Conservation (phyloP, 768 basidiomycete genomes). For the Podaxis rugospora region DNA sequence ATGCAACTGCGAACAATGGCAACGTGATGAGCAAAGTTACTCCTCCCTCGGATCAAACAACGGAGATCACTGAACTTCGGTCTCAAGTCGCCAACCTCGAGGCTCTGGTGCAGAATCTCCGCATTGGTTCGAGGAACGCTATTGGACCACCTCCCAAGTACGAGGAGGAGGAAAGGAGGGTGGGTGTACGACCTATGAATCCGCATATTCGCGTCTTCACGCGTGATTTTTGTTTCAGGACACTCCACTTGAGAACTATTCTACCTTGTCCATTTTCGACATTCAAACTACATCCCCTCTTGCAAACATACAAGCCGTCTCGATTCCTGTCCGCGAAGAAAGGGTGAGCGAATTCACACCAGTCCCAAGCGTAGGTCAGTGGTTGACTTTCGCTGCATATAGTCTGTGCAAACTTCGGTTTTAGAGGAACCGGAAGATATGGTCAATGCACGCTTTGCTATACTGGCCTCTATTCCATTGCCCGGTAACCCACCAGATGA, state of each 20-base stretch:
- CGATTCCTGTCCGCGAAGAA: background rate
- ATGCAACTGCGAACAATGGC: constrained; percentile 12
- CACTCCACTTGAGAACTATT: background rate
- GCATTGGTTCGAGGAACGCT: constrained; percentile 25
- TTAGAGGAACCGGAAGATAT: constrained; percentile 38
- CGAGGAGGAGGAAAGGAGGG: constrained; percentile 29
- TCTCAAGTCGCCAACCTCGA: constrained; percentile 37
- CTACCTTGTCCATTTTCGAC: background rate
- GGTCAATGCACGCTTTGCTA: constrained; percentile 48
- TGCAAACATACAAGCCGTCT: background rate
- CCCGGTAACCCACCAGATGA: constrained; percentile 62
- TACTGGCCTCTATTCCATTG: constrained; percentile 58
- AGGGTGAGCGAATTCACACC: background rate
- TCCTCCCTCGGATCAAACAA: constrained; percentile 11
- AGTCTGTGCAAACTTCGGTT: constrained; percentile 21
- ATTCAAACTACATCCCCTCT: constrained; percentile 12
- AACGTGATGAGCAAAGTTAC: background rate
- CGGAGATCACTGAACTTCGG: constrained; percentile 25
- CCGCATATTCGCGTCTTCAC: background rate
- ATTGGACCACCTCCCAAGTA: constrained; percentile 32
- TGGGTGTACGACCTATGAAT: constrained; percentile 11
- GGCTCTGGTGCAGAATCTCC: constrained; percentile 32
- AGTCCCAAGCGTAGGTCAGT: background rate
- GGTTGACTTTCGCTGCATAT: background rate
- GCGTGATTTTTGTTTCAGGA: background rate